phyloP scores from a whole-genome alignment of 2,329 filamentous ascomycete species.

The Penicillium sp. region DNA sequence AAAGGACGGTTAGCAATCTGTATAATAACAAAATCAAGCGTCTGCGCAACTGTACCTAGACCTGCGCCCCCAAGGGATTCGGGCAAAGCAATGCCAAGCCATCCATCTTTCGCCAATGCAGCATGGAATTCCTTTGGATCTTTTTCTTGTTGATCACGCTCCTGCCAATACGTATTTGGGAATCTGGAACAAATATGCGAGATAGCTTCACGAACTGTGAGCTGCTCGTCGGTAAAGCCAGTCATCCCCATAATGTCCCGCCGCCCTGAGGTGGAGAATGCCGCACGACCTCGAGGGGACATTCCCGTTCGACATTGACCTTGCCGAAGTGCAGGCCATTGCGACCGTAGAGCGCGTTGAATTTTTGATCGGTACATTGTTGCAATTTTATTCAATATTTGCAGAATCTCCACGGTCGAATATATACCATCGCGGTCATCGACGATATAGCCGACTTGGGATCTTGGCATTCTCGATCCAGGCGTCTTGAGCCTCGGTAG shows the following conservation, averaged over 20 bases:
- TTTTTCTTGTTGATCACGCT: constrained; percentile 65
- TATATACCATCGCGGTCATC: neutral
- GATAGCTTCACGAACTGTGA: constrained; percentile 69
- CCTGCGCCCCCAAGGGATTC: constrained; percentile 72
- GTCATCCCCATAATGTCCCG: constrained; percentile 65
- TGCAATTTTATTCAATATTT: neutral
- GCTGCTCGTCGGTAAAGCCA: constrained; percentile 69
- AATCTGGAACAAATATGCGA: constrained; percentile 67
- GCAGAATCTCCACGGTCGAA: neutral
- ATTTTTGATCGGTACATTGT: constrained; percentile 17
- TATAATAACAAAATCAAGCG: neutral
- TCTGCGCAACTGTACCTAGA: constrained; percentile 46
- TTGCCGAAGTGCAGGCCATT: neutral
- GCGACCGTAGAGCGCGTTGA: constrained; percentile 10
- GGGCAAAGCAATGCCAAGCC: constrained; percentile 77
- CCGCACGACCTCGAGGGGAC: neutral
- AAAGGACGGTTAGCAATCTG: constrained; percentile 23
- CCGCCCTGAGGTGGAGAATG: constrained; percentile 35
- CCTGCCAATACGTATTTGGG: constrained; percentile 71
- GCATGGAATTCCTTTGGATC: constrained; percentile 76
- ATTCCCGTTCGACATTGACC: neutral
- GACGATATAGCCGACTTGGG: constrained; percentile 16
- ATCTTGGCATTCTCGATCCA: constrained; percentile 19
- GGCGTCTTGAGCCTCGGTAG: neutral
- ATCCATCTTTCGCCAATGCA: constrained; percentile 70